Evolutionary conservation across 2,329 filamentous ascomycete genomes (phyloP), one percentile per base, ranked within the genome.

Genomic region (Fusarium austroafricanum): DNA sequence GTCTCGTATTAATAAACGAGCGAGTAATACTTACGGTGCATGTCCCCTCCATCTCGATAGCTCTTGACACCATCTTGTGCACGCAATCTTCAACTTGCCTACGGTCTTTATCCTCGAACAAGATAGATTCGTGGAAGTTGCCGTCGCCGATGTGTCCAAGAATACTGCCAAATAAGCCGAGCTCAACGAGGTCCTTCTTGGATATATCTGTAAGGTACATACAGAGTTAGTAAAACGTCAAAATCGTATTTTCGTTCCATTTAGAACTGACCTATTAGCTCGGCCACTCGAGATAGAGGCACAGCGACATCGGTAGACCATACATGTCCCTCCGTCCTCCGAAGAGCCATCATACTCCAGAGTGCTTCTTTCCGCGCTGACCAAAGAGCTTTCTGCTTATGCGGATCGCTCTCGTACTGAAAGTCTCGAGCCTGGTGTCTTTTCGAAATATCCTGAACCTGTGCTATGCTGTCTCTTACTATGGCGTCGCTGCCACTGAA

Each of bases 81-180:
- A 97, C 93, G 64, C 92, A 93, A 53, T 84, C 85, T 75, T 96
- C 92, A 1, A 96, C 93, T 67, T 90, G 91, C 31, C 86, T 89
- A 58, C 86, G 86, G 78, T 97, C 91, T 26, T 83, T 87, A n/a
- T 87, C 86, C 78, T 96, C 88, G 77, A 97, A 97, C 79, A 97
- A 90, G 79, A 97, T 96, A 75, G 91, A 92, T 75, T 94, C 90
- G 78, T 97, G 94, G 81, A 97, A 97, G 79, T 97, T 97, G 26
- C 94, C 94, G 75, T 97, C 94, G 10, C 94, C 94, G 53, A 97
- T 90, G 74, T 97, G 94, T 4, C 94, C 94, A 3, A 97, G 82
- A 18, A 96, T 92, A 72, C 91, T 94, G 2, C 93, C 93, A 75
- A 97, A 97, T 2, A 97, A 80, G 0, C 93, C 93, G 5, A 97